Percentiles rank a stretch among this genome's conserved stretches.
phyloP scores from a whole-genome alignment of 352 stramenopile genomes.

The Pythium aristosporum region DNA sequence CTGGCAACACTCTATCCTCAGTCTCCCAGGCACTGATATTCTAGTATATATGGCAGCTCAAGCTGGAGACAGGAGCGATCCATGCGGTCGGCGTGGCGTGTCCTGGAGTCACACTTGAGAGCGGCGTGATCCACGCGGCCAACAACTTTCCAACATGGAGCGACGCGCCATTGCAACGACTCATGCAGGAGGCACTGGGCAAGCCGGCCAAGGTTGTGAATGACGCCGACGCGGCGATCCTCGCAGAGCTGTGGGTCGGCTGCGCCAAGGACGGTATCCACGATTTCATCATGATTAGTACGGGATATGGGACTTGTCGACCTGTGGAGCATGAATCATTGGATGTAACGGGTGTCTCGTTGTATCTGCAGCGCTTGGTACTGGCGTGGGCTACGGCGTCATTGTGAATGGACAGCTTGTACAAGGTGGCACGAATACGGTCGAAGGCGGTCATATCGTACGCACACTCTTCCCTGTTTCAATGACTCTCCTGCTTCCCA shows the following conservation, averaged over 20 bases:
- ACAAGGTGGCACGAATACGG: slow-evolving; percentile 58
- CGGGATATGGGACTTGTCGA: slow-evolving; percentile 1
- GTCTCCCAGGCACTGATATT: neutral
- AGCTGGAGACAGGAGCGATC: slow-evolving; percentile 26
- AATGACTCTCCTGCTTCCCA: neutral
- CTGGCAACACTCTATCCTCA: neutral
- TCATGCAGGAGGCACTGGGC: slow-evolving; percentile 44
- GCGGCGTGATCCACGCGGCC: slow-evolving; percentile 60
- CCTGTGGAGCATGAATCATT: neutral
- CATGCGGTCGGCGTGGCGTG: slow-evolving; percentile 59
- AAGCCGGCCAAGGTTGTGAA: slow-evolving; percentile 61
- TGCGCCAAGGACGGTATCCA: slow-evolving; percentile 53
- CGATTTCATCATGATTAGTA: slow-evolving; percentile 87
- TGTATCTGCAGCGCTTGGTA: slow-evolving; percentile 55
- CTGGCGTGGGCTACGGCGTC: slow-evolving; percentile 67
- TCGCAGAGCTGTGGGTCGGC: slow-evolving; percentile 82
- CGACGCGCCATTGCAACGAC: slow-evolving; percentile 55
- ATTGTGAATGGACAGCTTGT: slow-evolving; percentile 67
- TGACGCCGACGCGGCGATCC: slow-evolving; percentile 76
- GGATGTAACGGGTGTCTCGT: neutral
- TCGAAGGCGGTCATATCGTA: slow-evolving; percentile 84
- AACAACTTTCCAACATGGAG: slow-evolving; percentile 72
- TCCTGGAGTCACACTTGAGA: slow-evolving; percentile 48
- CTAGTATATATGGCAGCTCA: slow-evolving; percentile 23
- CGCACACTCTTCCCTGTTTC: neutral